These are phyloP conservation scores for Acacia pycnantha DNA, from an alignment of 331 rosid genomes.

Conservation along the genomic window DNA sequence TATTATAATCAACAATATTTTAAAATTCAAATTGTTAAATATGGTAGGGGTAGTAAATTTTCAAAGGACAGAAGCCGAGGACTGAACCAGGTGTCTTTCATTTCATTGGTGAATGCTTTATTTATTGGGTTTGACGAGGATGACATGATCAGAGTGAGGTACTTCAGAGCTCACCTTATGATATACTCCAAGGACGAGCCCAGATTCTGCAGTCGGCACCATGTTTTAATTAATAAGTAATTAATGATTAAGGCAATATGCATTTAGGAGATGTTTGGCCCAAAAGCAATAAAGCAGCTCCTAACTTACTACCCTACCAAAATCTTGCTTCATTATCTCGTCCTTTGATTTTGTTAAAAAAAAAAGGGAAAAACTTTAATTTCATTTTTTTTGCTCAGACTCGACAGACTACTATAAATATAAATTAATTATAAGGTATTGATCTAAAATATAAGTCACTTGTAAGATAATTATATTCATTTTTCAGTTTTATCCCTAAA, in stretches of 20 bases:
- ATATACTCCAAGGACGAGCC: background rate
- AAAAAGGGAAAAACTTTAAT: too few species aligned
- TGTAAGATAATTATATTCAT: too few species aligned
- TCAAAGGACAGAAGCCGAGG: background rate
- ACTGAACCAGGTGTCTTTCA: background rate
- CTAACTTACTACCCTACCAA: background rate
- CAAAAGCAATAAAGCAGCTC: background rate
- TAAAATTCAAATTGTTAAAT: background rate
- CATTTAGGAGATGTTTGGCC: background rate
- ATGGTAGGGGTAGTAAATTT: too few species aligned
- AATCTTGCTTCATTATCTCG: background rate
- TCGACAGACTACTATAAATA: too few species aligned
- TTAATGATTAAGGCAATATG: background rate
- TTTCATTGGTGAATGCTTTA: background rate
- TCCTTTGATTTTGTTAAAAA: background rate
- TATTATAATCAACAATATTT: too few species aligned
- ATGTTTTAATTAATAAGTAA: background rate
- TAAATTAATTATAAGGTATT: too few species aligned
- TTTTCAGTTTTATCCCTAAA: too few species aligned
- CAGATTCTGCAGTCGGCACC: background rate
- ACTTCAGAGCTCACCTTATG: background rate
- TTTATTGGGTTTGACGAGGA: background rate
- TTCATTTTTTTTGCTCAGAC: too few species aligned
- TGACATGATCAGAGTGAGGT: constrained; percentile 1
- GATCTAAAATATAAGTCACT: too few species aligned